Percentiles rank a stretch among this genome's conserved stretches.
Evolutionary conservation across 176 grass and related monocot genomes (phyloP).

Genomic region (Bothriochloa decipiens): DNA sequence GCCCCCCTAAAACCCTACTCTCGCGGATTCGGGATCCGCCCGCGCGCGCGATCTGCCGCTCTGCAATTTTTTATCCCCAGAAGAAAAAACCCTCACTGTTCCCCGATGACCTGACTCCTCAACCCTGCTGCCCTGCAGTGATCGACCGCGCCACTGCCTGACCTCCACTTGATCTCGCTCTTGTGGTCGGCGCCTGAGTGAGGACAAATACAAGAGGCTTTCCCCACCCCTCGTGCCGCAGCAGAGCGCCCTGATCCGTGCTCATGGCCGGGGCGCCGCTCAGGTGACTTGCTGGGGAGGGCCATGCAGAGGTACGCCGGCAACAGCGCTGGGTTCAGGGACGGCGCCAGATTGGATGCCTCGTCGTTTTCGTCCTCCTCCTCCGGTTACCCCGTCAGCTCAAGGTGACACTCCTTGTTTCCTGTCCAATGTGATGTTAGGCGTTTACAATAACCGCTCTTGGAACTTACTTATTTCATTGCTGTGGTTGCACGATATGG

Average conservation of each 20-base stretch:
- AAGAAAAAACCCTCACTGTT: no score
- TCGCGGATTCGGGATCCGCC: background rate
- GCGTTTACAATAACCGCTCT: no score
- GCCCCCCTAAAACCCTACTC: slow-evolving; percentile 34
- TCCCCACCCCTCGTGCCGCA: background rate
- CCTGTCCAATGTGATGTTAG: background rate
- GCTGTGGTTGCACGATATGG: background rate
- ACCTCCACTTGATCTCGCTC: background rate
- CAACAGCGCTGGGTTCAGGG: slow-evolving; percentile 64
- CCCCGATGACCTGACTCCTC: background rate
- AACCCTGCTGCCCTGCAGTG: background rate
- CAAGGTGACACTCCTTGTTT: slow-evolving; percentile 56
- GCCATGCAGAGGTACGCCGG: slow-evolving; percentile 87
- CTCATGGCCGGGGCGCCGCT: slow-evolving; percentile 51
- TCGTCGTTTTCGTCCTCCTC: slow-evolving; percentile 61
- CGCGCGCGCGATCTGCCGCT: slow-evolving; percentile 30
- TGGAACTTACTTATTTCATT: background rate
- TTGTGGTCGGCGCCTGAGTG: background rate
- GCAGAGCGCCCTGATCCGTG: background rate
- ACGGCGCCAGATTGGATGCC: slow-evolving; percentile 53
- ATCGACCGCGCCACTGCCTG: background rate
- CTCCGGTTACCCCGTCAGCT: slow-evolving; percentile 62
- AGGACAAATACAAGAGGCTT: background rate
- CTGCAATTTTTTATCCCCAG: background rate
- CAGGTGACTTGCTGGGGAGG: slow-evolving; percentile 52